Percentiles rank a stretch among this genome's conserved stretches.
Conservation (phyloP, 2,329 filamentous ascomycete genomes). For the Cladophialophora chaetospira region DNA sequence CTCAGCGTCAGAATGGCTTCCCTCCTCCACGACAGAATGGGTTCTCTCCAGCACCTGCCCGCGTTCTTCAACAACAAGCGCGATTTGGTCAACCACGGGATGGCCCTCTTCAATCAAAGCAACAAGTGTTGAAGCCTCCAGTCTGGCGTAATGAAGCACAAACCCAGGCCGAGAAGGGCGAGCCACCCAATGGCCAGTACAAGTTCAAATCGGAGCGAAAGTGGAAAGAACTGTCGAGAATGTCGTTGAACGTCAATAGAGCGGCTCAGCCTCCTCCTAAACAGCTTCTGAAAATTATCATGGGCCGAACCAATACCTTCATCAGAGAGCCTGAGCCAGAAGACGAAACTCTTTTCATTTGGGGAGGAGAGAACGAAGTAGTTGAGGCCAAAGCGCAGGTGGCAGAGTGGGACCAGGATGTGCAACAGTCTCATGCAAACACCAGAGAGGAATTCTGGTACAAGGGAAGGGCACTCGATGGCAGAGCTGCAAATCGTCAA, state of each 20-base stretch:
- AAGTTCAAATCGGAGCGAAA: constrained; percentile 4
- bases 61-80: neutral
- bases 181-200: constrained; percentile 10
- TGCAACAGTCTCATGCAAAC: constrained; percentile 6
- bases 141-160: constrained; percentile 2
- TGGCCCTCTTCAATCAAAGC: neutral
- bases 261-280: constrained; percentile 13
- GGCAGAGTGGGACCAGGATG: constrained; percentile 22
- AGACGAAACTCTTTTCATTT: constrained; percentile 24
- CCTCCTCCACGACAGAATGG: neutral
- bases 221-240: constrained; percentile 13
- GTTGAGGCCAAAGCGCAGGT: constrained; percentile 19
- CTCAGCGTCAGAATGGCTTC: no score
- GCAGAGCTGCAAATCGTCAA: constrained; percentile 29
- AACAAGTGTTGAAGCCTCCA: neutral
- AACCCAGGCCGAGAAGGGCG: constrained; percentile 5
- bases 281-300: constrained; percentile 14
- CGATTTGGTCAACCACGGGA: neutral
- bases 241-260: constrained; percentile 10
- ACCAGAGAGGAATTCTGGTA: constrained; percentile 14
- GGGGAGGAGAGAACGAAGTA: constrained; percentile 25
- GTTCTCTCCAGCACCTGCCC: neutral
- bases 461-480: constrained; percentile 28
- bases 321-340: constrained; percentile 21
- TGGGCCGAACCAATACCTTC: constrained; percentile 23